These are phyloP conservation scores for Volutella citrinella DNA, from an alignment of 2,329 filamentous ascomycete genomes.

Conservation along the genomic window DNA sequence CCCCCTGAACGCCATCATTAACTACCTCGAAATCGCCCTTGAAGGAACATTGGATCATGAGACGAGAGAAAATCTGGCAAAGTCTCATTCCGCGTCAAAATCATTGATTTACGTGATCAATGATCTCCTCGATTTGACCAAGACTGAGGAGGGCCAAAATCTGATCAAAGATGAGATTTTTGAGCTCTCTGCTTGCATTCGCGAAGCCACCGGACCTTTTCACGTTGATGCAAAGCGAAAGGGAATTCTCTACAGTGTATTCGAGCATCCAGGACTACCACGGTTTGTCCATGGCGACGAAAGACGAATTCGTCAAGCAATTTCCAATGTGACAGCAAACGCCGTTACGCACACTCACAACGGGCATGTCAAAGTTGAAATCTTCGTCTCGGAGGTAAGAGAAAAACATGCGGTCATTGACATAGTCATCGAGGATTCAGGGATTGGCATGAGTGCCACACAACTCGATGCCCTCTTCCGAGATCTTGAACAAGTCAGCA, in stretches of 20 bases:
- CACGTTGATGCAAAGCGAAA: conserved; percentile 73
- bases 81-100: conserved; percentile 87
- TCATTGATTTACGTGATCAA: conserved; percentile 94
- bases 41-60: conserved; percentile 78
- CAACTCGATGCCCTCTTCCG: conserved; percentile 56
- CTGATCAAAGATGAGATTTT: conserved; percentile 80
- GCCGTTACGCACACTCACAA: conserved; percentile 72
- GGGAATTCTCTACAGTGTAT: conserved; percentile 65
- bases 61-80: conserved; percentile 78
- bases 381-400: conserved; percentile 56
- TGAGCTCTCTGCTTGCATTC: conserved; percentile 66
- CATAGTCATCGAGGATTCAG: conserved; percentile 73
- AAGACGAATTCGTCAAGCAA: conserved; percentile 74
- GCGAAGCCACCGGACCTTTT: conserved; percentile 77
- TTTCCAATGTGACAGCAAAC: conserved; percentile 81
- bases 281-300: conserved; percentile 73
- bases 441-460: conserved; percentile 65
- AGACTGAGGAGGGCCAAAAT: conserved; percentile 77
- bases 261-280: conserved; percentile 67
- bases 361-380: conserved; percentile 69
- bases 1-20: conserved; percentile 89
- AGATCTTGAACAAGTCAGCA: conserved; percentile 57
- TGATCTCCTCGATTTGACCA: conserved; percentile 83
- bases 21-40: conserved; percentile 87
- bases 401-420: conserved; percentile 64